Percentiles rank a stretch among this genome's conserved stretches.
Conservation (phyloP, 441 rosid genomes). For the Gossypium aridum region DNA sequence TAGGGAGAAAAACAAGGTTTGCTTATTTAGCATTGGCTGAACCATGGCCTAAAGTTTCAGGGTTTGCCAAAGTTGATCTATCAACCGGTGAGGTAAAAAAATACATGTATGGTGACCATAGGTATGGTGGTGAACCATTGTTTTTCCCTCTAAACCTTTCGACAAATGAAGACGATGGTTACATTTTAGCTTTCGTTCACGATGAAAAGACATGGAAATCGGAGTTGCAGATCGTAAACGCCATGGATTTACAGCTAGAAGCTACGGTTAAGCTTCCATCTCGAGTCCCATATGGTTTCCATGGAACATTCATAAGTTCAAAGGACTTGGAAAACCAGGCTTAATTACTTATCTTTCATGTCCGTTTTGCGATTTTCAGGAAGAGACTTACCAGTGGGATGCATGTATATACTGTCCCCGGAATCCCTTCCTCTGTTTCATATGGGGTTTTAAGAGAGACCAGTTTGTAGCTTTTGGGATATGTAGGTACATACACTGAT, state of each 20-base stretch:
- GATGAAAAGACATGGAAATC: constrained; percentile 59
- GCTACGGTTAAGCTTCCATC: constrained; percentile 65
- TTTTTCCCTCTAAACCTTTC: constrained; percentile 36
- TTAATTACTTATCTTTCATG: not conserved
- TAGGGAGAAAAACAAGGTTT: constrained; percentile 57
- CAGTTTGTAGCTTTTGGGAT: not conserved
- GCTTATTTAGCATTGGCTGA: constrained; percentile 71
- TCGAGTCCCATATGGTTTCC: constrained; percentile 87
- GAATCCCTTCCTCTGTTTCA: not conserved
- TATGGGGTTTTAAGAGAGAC: not conserved
- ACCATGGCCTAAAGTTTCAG: constrained; percentile 92
- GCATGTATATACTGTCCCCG: not conserved
- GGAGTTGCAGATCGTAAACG: constrained; percentile 60
- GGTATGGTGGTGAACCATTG: constrained; percentile 77
- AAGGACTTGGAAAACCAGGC: constrained; percentile 50
- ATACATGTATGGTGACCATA: constrained; percentile 46
- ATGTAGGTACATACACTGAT: not conserved
- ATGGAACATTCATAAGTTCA: constrained; percentile 61
- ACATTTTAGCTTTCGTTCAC: constrained; percentile 58
- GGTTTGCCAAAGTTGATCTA: constrained; percentile 83
- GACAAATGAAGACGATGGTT: constrained; percentile 49
- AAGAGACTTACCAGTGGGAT: not conserved
- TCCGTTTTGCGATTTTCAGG: not conserved
- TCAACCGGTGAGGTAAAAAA: constrained; percentile 44
- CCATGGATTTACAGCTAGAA: constrained; percentile 46